Conservation (phyloP, 768 basidiomycete genomes). For the Naganishia kalamii region DNA sequence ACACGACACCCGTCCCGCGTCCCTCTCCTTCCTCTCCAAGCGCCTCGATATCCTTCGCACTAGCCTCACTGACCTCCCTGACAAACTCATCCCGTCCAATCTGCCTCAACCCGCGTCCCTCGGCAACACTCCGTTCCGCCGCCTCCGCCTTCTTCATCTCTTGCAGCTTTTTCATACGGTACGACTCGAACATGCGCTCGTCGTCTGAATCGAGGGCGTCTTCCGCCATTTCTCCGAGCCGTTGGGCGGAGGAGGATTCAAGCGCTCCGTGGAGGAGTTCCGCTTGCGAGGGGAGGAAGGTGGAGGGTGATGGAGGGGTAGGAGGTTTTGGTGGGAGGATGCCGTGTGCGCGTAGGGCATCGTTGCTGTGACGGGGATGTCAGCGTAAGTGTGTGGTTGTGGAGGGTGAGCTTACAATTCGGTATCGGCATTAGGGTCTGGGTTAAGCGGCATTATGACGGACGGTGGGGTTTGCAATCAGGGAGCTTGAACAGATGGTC, state of each 20-base stretch:
- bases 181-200: conserved; percentile 64
- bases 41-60: conserved; percentile 58
- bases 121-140: conserved; percentile 61
- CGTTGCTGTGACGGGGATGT: conserved; percentile 58
- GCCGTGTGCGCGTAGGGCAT: conserved; percentile 84
- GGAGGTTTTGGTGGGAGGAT: conserved; percentile 72
- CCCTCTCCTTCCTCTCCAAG: conserved; percentile 59
- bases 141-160: conserved; percentile 59
- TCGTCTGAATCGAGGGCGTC: conserved; percentile 70
- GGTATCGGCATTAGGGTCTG: conserved; percentile 82
- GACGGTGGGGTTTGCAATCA: no score
- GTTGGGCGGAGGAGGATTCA: conserved; percentile 33
- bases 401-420: conserved; percentile 67
- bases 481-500: no score
- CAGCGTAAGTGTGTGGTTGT: neutral
- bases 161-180: conserved; percentile 59
- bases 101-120: conserved; percentile 50
- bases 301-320: conserved; percentile 69
- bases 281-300: conserved; percentile 61
- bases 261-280: conserved; percentile 38
- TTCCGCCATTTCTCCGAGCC: conserved; percentile 62
- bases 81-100: conserved; percentile 92
- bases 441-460: conserved; percentile 31
- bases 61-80: conserved; percentile 88
- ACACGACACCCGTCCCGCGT: conserved; percentile 75